Conservation (phyloP, 805 yeast genomes). For the Saturnispora sekii region DNA sequence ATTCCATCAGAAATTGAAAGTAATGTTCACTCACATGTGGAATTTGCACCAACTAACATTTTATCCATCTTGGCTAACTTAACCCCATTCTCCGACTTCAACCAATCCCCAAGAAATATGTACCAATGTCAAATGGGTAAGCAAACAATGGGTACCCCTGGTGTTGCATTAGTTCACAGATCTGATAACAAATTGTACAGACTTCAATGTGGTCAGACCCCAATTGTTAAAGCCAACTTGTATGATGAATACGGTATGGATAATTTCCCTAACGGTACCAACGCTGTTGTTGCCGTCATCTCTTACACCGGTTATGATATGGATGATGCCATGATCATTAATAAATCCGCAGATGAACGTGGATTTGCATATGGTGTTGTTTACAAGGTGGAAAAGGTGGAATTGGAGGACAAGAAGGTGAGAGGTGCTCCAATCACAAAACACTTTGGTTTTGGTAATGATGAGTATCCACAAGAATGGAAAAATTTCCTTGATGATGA, state of each 20-base stretch:
- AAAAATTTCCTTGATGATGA: slow-evolving; percentile 78
- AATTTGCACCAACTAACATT: slow-evolving; percentile 89
- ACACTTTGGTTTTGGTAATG: slow-evolving; percentile 90
- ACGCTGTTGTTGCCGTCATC: slow-evolving; percentile 97
- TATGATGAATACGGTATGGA: slow-evolving; percentile 98
- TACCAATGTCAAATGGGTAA: slow-evolving; percentile 99
- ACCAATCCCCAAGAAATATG: slow-evolving; percentile 99
- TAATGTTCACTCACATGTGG: slow-evolving; percentile 84
- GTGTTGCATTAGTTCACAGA: slow-evolving; percentile 86
- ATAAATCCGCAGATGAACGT: slow-evolving; percentile 94
- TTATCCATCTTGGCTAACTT: slow-evolving; percentile 90
- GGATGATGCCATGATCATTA: slow-evolving; percentile 99
- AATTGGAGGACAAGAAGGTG: slow-evolving; percentile 64
- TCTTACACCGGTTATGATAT: slow-evolving; percentile 99
- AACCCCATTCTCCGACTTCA: slow-evolving; percentile 97
- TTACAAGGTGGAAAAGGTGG: slow-evolving; percentile 88
- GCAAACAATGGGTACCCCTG: slow-evolving; percentile 99
- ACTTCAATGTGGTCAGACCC: slow-evolving; percentile 92
- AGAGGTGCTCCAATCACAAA: slow-evolving; percentile 92
- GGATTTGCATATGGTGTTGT: slow-evolving; percentile 98
- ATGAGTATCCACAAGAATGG: slow-evolving; percentile 90
- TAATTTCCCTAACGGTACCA: slow-evolving; percentile 95
- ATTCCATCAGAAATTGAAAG: slow-evolving; percentile 82
- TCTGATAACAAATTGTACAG: slow-evolving; percentile 92
- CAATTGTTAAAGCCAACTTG: slow-evolving; percentile 86